A percentile compares a stretch with the other conserved stretches of the same genome.
These are phyloP conservation scores for Thelephora ganbajun DNA, from an alignment of 768 basidiomycete genomes.

Conservation along the genomic window DNA sequence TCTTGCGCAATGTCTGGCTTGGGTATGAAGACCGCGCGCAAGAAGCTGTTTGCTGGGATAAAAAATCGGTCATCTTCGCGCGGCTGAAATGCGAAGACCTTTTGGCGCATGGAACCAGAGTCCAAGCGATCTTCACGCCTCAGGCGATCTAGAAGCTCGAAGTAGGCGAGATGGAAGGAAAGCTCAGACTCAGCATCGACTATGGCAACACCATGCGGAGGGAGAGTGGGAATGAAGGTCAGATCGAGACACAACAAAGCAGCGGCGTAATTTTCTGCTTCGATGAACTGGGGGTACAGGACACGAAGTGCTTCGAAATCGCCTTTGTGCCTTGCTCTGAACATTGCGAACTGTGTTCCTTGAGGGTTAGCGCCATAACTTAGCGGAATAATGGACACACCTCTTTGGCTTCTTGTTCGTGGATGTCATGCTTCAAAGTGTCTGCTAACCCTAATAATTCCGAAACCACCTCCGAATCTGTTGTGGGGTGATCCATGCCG, in stretches of 20 bases:
- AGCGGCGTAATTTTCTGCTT: constrained; percentile 13
- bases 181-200: constrained; percentile 19
- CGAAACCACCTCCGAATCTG: constrained; percentile 7
- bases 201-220: constrained; percentile 13
- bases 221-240: constrained; percentile 18
- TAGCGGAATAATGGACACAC: constrained; percentile 15
- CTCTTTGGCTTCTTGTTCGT: constrained; percentile 58
- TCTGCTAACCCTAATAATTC: constrained; percentile 49
- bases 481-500: constrained; percentile 10
- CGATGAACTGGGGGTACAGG: neutral
- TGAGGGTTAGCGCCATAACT: constrained; percentile 10
- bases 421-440: constrained; percentile 26
- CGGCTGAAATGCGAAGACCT: constrained; percentile 21
- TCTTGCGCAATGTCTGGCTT: neutral
- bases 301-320: neutral
- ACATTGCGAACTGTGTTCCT: constrained; percentile 2
- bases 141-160: constrained; percentile 18
- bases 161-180: constrained; percentile 21
- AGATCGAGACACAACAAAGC: constrained; percentile 32
- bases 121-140: constrained; percentile 14
- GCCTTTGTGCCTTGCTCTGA: neutral
- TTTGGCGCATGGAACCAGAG: constrained; percentile 13
- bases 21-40: constrained; percentile 7
- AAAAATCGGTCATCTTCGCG: constrained; percentile 17
- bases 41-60: constrained; percentile 15